Conservation (phyloP, 2,329 filamentous ascomycete species). For the Calonectria crousiana region DNA sequence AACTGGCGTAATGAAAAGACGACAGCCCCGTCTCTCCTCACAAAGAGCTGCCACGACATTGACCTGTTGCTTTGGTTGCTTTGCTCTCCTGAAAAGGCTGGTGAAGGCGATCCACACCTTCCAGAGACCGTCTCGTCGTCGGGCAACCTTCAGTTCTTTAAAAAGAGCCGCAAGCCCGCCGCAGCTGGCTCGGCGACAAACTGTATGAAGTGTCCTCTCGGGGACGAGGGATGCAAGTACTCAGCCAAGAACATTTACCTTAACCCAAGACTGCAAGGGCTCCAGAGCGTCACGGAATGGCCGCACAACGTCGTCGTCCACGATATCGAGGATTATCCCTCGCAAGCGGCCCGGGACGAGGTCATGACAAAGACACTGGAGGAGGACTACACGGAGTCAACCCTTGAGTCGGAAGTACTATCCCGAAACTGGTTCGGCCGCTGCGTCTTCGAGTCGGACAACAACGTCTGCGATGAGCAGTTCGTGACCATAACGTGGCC, state of each 20-base stretch:
- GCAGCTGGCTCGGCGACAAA: conserved; percentile 84
- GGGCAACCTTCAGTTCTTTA: conserved; percentile 84
- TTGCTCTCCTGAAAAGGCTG: conserved; percentile 72
- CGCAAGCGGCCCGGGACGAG: conserved; percentile 52
- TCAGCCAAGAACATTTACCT: conserved; percentile 88
- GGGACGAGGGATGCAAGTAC: conserved; percentile 82
- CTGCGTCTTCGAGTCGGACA: conserved; percentile 95
- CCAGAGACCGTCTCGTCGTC: conserved; percentile 81
- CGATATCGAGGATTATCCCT: conserved; percentile 85
- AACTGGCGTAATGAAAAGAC: conserved; percentile 90
- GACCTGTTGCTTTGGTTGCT: conserved; percentile 94
- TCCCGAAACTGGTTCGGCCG: conserved; percentile 84
- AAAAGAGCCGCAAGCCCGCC: conserved; percentile 78
- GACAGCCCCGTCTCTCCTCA: conserved; percentile 85
- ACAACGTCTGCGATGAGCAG: conserved; percentile 94
- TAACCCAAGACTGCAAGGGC: conserved; percentile 69
- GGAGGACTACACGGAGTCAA: conserved; percentile 66
- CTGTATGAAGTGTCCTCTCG: conserved; percentile 78
- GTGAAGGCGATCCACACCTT: conserved; percentile 71
- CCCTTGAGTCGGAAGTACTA: conserved; percentile 60
- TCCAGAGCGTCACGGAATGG: conserved; percentile 80
- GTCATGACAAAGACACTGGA: conserved; percentile 58
- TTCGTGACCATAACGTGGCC: conserved; percentile 90
- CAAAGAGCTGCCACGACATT: conserved; percentile 97
- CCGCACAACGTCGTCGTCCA: conserved; percentile 91